phyloP scores from a whole-genome alignment of 2,329 filamentous ascomycete species.

The Fusarium compactum region DNA sequence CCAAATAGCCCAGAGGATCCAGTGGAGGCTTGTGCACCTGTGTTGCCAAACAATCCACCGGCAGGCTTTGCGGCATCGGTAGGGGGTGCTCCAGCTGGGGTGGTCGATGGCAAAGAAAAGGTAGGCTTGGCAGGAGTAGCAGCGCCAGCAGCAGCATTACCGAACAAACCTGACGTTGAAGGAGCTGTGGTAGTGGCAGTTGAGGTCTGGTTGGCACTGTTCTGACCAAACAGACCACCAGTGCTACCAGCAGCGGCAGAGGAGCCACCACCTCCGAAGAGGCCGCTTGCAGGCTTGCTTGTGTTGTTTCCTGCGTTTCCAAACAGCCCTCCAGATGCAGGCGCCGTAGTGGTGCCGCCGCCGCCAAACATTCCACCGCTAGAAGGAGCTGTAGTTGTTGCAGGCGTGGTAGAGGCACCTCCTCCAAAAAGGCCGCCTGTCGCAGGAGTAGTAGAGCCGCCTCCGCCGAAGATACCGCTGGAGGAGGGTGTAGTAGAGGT shows the following conservation, averaged over 20 bases:
- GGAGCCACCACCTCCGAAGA: conserved; percentile 49
- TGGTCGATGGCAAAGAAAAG: conserved; percentile 64
- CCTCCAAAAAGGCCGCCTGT: conserved; percentile 43
- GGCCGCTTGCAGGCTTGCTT: conserved; percentile 37
- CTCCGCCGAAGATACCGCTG: conserved; percentile 44
- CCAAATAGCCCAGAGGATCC: conserved; percentile 48
- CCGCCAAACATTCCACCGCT: conserved; percentile 47
- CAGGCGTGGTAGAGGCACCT: conserved; percentile 45
- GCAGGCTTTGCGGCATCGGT: conserved; percentile 51
- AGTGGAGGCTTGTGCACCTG: conserved; percentile 36
- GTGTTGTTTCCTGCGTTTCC: conserved; percentile 41
- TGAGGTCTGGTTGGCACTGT: conserved; percentile 40
- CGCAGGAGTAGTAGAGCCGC: conserved; percentile 43
- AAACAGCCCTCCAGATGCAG: conserved; percentile 51
- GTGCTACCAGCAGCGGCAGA: conserved; percentile 36
- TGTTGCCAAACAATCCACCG: conserved; percentile 43
- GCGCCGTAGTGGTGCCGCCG: conserved; percentile 43
- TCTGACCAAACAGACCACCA: conserved; percentile 46
- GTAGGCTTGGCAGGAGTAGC: conserved; percentile 60
- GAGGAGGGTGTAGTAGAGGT: conserved; percentile 37
- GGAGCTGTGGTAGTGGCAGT: conserved; percentile 45
- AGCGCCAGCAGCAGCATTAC: conserved; percentile 45
- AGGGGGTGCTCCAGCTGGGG: conserved; percentile 67
- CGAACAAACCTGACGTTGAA: conserved; percentile 50
- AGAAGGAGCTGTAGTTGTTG: conserved; percentile 42